Evolutionary conservation across 2,329 filamentous ascomycete species (phyloP).

Genomic region (Claviceps pazoutovae): DNA sequence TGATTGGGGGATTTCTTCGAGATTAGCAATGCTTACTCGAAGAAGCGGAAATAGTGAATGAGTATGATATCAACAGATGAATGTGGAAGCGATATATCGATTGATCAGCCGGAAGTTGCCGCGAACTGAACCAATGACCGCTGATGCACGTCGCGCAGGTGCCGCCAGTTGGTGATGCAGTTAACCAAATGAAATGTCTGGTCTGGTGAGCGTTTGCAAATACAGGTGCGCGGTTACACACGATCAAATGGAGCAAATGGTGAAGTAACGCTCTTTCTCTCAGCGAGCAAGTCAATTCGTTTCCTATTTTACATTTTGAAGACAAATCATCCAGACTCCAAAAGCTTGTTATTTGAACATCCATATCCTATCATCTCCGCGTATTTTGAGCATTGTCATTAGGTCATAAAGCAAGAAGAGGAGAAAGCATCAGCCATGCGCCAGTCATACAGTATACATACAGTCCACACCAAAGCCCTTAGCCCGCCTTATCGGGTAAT

Average conservation of each 20-base stretch:
- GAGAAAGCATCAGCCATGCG: slow-evolving; percentile 1
- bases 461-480: background rate
- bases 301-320: slow-evolving; percentile 4
- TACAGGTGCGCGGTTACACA: background rate
- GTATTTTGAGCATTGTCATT: slow-evolving; percentile 11
- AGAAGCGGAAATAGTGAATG: no score
- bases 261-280: background rate
- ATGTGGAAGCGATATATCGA: background rate
- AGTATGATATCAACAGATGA: no score
- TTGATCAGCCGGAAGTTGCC: background rate
- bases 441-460: slow-evolving; percentile 3
- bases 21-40: no score
- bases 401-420: slow-evolving; percentile 15
- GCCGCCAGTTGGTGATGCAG: background rate
- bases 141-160: background rate
- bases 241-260: background rate
- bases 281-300: background rate
- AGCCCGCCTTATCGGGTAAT: slow-evolving; percentile 12
- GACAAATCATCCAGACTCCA: background rate
- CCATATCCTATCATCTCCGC: background rate
- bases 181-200: background rate
- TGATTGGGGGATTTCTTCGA: no score
- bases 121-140: background rate
- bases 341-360: background rate
- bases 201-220: background rate